Conservation (phyloP, 306 rosid species). For the Lathyrus oleraceus region DNA sequence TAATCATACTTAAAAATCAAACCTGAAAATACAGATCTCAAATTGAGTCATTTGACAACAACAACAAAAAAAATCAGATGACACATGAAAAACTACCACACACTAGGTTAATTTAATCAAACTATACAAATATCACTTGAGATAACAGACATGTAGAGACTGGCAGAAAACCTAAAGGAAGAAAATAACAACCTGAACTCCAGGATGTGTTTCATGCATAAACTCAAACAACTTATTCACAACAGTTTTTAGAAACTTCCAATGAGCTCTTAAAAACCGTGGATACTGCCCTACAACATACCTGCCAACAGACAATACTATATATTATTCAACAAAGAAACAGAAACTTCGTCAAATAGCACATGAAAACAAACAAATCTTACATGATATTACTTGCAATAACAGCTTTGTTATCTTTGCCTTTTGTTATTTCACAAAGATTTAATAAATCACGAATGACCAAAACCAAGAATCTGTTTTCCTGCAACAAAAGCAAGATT, state of each 20-base stretch:
- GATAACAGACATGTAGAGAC: not conserved
- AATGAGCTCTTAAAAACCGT: conserved; percentile 91
- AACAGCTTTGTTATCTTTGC: conserved; percentile 97
- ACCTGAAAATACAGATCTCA: not conserved
- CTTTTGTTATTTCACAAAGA: conserved; percentile 93
- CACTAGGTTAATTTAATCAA: not conserved
- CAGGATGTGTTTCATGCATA: conserved; percentile 99
- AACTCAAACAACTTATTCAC: conserved; percentile 95
- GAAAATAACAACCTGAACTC: conserved; percentile 76
- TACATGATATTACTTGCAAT: conserved; percentile 97
- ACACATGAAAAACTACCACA: not conserved
- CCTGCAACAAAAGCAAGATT: conserved; percentile 56
- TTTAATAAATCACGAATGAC: conserved; percentile 93
- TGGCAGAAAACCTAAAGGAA: not conserved
- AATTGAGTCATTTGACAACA: not conserved
- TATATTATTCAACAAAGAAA: conserved; percentile 14
- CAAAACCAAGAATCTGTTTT: conserved; percentile 96
- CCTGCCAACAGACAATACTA: conserved; percentile 54
- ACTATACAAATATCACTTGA: conserved; percentile 1
- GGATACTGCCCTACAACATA: conserved; percentile 99
- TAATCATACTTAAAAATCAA: not conserved
- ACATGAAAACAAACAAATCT: conserved; percentile 33
- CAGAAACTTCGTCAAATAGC: not conserved
- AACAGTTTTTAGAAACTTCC: conserved; percentile 94
- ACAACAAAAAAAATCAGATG: not conserved